These are phyloP conservation scores for Papilionanthe hybrid DNA, from an alignment of 116 monocot species.

Conservation along the genomic window DNA sequence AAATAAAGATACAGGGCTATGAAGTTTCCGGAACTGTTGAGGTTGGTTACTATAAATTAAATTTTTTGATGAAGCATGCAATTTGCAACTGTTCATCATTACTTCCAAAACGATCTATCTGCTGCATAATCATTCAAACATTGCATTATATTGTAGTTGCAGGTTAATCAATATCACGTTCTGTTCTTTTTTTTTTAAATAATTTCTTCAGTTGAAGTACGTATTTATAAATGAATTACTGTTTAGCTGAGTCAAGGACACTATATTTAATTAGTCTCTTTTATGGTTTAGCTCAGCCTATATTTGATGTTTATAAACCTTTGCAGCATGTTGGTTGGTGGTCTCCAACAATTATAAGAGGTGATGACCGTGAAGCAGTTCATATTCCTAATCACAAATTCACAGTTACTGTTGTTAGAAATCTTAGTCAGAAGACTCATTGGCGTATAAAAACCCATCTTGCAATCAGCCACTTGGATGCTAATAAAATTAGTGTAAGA, in stretches of 20 bases:
- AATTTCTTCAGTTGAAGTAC: too few species aligned
- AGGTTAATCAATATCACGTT: too few species aligned
- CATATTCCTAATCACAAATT: constrained; percentile 98
- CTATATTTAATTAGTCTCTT: too few species aligned
- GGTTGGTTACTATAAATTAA: constrained; percentile 37
- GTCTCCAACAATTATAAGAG: constrained; percentile 95
- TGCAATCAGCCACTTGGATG: constrained; percentile 96
- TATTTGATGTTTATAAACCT: neutral
- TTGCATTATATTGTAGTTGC: too few species aligned
- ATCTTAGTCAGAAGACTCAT: constrained; percentile 88
- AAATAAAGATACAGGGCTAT: constrained; percentile 87
- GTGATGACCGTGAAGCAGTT: constrained; percentile 92
- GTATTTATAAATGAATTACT: too few species aligned
- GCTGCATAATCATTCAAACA: neutral
- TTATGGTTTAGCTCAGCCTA: too few species aligned
- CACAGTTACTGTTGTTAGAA: constrained; percentile 83
- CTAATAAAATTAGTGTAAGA: constrained; percentile 82
- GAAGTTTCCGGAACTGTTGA: constrained; percentile 96
- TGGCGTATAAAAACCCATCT: constrained; percentile 98
- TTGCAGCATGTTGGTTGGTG: constrained; percentile 97
- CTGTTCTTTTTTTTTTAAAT: too few species aligned
- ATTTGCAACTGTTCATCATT: neutral
- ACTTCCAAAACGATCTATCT: neutral
- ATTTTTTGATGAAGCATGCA: neutral
- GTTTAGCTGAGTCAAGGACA: too few species aligned